These are phyloP conservation scores for Adiantum capillusveneris DNA, from an alignment of 75 land plant species.

Conservation along the genomic window DNA sequence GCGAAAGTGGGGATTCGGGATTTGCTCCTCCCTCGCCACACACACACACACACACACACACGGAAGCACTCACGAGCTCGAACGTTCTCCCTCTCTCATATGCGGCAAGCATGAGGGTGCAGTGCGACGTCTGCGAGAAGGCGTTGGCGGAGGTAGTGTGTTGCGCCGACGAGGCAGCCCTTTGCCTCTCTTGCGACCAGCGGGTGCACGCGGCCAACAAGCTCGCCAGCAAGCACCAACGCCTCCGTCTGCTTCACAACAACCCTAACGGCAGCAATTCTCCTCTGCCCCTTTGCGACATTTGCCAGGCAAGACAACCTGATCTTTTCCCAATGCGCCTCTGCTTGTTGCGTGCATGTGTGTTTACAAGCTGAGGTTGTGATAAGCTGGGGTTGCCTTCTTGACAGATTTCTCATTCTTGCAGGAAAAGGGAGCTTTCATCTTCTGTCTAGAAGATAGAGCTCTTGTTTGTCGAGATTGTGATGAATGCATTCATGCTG, in stretches of 20 bases:
- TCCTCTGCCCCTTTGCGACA: constrained; percentile 64
- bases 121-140: constrained; percentile 75
- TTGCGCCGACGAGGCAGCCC: constrained; percentile 91
- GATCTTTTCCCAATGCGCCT: too few species aligned
- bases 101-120: constrained; percentile 54
- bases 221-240: constrained; percentile 78
- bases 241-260: constrained; percentile 27
- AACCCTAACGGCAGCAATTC: constrained; percentile 19
- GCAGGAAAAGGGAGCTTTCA: constrained; percentile 74
- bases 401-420: background rate
- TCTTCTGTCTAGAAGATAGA: constrained; percentile 86
- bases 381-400: background rate
- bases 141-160: constrained; percentile 67
- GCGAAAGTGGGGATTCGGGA: too few species aligned
- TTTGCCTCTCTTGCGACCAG: constrained; percentile 63
- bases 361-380: too few species aligned
- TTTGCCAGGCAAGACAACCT: constrained; percentile 75
- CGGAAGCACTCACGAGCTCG: too few species aligned
- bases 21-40: too few species aligned
- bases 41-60: too few species aligned
- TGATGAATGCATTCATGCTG: constrained; percentile 57
- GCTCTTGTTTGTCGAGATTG: constrained; percentile 68
- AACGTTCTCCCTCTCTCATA: too few species aligned
- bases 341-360: too few species aligned
- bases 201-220: constrained; percentile 80